A percentile compares a stretch with the other conserved stretches of the same genome.
phyloP scores from a whole-genome alignment of 2,329 filamentous ascomycete genomes.

The Hypoxylon sp. region DNA sequence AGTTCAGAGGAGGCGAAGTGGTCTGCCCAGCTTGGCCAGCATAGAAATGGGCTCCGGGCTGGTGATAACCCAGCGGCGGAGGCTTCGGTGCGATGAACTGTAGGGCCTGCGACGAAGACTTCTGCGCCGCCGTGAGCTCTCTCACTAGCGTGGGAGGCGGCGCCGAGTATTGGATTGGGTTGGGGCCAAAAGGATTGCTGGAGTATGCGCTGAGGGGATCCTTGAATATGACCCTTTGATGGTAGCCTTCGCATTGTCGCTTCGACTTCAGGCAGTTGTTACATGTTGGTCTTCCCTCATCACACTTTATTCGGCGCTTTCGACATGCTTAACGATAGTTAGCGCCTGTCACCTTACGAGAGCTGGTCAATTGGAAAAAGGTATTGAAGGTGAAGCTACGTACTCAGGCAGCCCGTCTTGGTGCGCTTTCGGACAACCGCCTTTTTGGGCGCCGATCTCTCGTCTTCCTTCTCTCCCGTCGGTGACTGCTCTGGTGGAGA shows the following conservation, averaged over 20 bases:
- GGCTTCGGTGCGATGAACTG: slow-evolving; percentile 67
- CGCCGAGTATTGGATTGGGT: slow-evolving; percentile 58
- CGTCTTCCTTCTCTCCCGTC: slow-evolving; percentile 51
- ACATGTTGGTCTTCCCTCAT: slow-evolving; percentile 86
- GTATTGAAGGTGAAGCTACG: slow-evolving; percentile 57
- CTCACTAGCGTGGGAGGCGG: slow-evolving; percentile 60
- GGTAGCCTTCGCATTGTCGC: slow-evolving; percentile 85
- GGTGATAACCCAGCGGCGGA: slow-evolving; percentile 53
- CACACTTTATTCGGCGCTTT: slow-evolving; percentile 95
- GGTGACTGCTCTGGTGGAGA: slow-evolving; percentile 51
- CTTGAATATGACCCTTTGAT: slow-evolving; percentile 83
- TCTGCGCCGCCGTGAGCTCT: slow-evolving; percentile 56
- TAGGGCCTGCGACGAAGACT: slow-evolving; percentile 54
- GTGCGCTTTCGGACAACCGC: slow-evolving; percentile 74
- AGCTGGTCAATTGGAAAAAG: slow-evolving; percentile 20
- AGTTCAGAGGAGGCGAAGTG: slow-evolving; percentile 43
- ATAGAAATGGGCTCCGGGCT: slow-evolving; percentile 48
- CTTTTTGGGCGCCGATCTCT: slow-evolving; percentile 61
- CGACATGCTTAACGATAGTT: slow-evolving; percentile 75
- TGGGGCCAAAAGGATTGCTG: slow-evolving; percentile 56
- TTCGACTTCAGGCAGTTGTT: slow-evolving; percentile 90
- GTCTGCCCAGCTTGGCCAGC: slow-evolving; percentile 50
- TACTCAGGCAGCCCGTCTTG: slow-evolving; percentile 93
- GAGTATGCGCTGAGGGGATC: slow-evolving; percentile 72
- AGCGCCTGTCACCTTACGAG: slow-evolving; percentile 34